Evolutionary conservation across 768 basidiomycete species (phyloP).

Genomic region (Russula emetica): DNA sequence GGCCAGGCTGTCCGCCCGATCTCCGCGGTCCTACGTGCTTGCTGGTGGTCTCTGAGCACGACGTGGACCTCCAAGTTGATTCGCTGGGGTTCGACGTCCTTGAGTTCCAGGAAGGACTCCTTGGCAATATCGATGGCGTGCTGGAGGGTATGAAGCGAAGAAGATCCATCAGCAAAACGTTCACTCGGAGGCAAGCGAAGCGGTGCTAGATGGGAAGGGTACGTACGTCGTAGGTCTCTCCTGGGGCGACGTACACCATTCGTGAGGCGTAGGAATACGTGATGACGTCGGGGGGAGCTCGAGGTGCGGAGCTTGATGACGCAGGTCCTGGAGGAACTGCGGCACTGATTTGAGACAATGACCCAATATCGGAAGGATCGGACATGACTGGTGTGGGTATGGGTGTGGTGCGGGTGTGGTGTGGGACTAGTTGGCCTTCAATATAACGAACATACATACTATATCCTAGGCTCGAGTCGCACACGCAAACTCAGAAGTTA

Average conservation of each 20-base stretch:
- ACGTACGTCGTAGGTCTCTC: slow-evolving; percentile 28
- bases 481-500: no score
- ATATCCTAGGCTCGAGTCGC: no score
- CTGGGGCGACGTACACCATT: slow-evolving; percentile 33
- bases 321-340: background rate
- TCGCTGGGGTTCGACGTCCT: slow-evolving; percentile 16
- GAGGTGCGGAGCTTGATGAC: background rate
- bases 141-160: slow-evolving; percentile 26
- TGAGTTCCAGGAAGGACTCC: slow-evolving; percentile 30
- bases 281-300: slow-evolving; percentile 23
- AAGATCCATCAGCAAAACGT: no score
- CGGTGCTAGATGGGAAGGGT: background rate
- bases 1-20: slow-evolving; percentile 32
- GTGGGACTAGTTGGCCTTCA: no score
- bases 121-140: slow-evolving; percentile 28
- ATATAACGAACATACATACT: no score
- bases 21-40: slow-evolving; percentile 22
- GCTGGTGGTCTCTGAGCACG: slow-evolving; percentile 15
- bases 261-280: slow-evolving; percentile 30
- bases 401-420: no score
- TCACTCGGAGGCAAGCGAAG: no score
- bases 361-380: no score
- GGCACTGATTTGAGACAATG: no score
- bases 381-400: no score
- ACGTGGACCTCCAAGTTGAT: slow-evolving; percentile 31